A percentile compares a stretch with the other conserved stretches of the same genome.
phyloP scores from a whole-genome alignment of 306 rosid genomes.

The Pueraria montana region DNA sequence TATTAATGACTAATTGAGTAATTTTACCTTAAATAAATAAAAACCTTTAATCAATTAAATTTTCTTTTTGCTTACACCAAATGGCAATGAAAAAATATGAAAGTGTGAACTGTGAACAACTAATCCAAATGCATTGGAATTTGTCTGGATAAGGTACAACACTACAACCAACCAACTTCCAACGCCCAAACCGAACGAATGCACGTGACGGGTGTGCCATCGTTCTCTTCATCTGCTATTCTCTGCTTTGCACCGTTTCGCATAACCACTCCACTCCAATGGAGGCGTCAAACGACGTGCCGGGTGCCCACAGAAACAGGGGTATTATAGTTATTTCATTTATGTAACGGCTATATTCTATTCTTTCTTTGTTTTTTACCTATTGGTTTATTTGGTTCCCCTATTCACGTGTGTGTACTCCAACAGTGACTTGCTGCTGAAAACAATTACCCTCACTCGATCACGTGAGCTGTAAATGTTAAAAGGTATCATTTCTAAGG shows the following conservation, averaged over 20 bases:
- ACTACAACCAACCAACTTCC: not conserved
- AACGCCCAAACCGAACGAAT: not conserved
- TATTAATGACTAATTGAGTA: too few relatives aligned
- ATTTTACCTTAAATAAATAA: too few relatives aligned
- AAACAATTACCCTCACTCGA: not conserved
- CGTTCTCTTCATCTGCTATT: not conserved
- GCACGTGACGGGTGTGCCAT: not conserved
- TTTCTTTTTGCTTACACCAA: too few relatives aligned
- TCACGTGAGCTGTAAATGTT: not conserved
- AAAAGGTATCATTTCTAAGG: too few relatives aligned
- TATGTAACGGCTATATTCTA: not conserved
- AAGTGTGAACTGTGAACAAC: too few relatives aligned
- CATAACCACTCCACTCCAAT: not conserved
- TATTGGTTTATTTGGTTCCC: not conserved
- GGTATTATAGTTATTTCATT: not conserved
- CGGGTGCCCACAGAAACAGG: not conserved
- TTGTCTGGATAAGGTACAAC: not conserved
- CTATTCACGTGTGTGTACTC: not conserved
- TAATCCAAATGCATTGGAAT: not conserved
- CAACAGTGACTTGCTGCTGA: not conserved
- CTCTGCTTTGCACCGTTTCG: not conserved
- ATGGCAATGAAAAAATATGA: too few relatives aligned
- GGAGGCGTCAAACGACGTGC: conserved; percentile 1
- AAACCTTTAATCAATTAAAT: too few relatives aligned
- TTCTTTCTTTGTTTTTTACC: not conserved